A percentile compares a stretch with the other conserved stretches of the same genome.
These are phyloP conservation scores for Calonectria pseudoreteaudii DNA, from an alignment of 2,329 filamentous ascomycete species.

Conservation along the genomic window DNA sequence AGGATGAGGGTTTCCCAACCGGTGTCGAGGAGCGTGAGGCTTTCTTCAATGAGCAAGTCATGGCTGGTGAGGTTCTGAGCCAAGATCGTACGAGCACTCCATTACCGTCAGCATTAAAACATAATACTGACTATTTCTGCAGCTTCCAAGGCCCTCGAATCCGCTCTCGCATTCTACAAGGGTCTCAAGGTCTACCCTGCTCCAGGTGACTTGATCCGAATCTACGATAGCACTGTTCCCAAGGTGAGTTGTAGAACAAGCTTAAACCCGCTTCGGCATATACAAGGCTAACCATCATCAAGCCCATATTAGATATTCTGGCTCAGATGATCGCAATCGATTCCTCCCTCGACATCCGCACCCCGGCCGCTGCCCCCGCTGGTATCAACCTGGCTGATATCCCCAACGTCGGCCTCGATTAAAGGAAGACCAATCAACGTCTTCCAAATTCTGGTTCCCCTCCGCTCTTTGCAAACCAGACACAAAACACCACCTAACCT, in stretches of 20 bases:
- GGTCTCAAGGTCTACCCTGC: conserved; percentile 98
- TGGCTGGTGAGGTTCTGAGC: conserved; percentile 85
- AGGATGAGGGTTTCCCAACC: conserved; percentile 90
- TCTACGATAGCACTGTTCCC: conserved; percentile 98
- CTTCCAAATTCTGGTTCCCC: conserved; percentile 28
- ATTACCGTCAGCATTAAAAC: background rate
- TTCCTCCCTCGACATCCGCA: conserved; percentile 73
- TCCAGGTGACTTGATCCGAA: conserved; percentile 90
- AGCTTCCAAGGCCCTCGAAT: conserved; percentile 80
- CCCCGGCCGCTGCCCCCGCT: conserved; percentile 48
- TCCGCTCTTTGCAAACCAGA: conserved; percentile 36
- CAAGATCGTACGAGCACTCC: conserved; percentile 75
- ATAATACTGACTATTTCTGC: conserved; percentile 33
- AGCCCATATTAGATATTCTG: conserved; percentile 94
- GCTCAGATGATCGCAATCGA: conserved; percentile 99
- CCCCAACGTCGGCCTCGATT: conserved; percentile 67
- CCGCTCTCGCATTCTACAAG: conserved; percentile 96
- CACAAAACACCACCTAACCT: conserved; percentile 31
- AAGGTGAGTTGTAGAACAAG: conserved; percentile 70
- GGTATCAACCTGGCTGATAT: conserved; percentile 61
- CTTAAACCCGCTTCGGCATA: background rate
- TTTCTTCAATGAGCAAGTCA: conserved; percentile 97
- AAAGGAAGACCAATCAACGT: conserved; percentile 42
- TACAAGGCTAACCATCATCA: conserved; percentile 34
- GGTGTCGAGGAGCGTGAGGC: conserved; percentile 93